Conservation (phyloP, 1,284 basidiomycete species). For the Amanita bisporigera region DNA sequence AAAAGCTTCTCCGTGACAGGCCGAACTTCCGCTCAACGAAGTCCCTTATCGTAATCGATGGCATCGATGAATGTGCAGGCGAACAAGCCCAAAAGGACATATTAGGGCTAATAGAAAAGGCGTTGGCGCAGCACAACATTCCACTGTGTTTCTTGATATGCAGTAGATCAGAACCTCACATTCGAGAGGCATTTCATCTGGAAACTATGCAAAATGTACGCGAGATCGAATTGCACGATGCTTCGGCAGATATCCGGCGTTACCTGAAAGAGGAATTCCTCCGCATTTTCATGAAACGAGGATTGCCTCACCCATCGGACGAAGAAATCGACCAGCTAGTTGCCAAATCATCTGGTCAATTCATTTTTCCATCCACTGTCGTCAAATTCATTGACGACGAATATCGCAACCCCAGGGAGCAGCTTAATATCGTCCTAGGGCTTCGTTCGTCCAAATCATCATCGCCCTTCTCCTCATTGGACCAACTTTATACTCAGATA, state of each 20-base stretch:
- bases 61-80: not conserved
- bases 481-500: slow-evolving; percentile 1
- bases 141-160: slow-evolving; percentile 1
- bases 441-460: not conserved
- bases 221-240: not conserved
- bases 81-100: not conserved
- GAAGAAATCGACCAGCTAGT: not conserved
- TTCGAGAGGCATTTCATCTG: not conserved
- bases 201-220: not conserved
- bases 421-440: not conserved
- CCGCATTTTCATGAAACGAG: not conserved
- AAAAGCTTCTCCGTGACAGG: not conserved
- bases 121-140: not conserved
- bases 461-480: not conserved
- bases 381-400: not conserved
- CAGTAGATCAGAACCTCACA: too few species aligned
- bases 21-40: not conserved
- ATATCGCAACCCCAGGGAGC: not conserved
- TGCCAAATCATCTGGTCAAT: not conserved
- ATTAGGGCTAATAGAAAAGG: not conserved
- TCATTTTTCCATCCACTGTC: not conserved
- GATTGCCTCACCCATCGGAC: not conserved
- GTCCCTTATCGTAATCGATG: not conserved
- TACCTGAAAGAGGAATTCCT: too few species aligned
- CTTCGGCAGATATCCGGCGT: too few species aligned